These are phyloP conservation scores for Cladosporium sphaerospermum DNA, from an alignment of 2,329 filamentous ascomycete species.

Conservation along the genomic window DNA sequence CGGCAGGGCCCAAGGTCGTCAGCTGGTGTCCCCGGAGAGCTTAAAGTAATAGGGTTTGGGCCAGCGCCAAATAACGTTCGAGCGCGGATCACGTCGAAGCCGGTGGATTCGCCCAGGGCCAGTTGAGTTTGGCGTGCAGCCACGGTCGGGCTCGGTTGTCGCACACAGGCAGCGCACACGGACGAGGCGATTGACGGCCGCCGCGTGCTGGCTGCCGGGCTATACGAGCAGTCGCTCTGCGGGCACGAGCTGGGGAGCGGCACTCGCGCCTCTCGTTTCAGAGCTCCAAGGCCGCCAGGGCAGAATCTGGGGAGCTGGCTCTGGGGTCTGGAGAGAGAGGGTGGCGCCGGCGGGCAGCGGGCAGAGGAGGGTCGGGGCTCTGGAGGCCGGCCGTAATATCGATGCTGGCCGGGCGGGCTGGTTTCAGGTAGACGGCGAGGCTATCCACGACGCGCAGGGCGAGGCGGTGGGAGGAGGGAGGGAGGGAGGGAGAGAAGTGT, in stretches of 20 bases:
- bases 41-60: constrained; percentile 6
- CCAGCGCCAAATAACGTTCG: constrained; percentile 7
- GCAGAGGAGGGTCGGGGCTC: not conserved
- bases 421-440: constrained; percentile 6
- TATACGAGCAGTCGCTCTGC: no score
- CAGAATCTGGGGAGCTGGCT: constrained; percentile 10
- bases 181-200: no score
- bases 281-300: constrained; percentile 1
- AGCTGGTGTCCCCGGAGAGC: constrained; percentile 11
- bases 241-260: no score
- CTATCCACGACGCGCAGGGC: not conserved
- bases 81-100: constrained; percentile 9
- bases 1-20: constrained; percentile 11
- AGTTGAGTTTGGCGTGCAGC: constrained; percentile 10
- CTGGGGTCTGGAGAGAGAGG: constrained; percentile 8
- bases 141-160: not conserved
- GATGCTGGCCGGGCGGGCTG: not conserved
- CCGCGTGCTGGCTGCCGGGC: no score
- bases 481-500: not conserved
- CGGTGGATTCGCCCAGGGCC: constrained; percentile 10
- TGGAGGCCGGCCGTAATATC: not conserved
- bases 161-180: no score
- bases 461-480: not conserved
- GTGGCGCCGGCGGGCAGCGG: constrained; percentile 6
- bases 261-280: no score